These are phyloP conservation scores for Ascochyta fabae DNA, from an alignment of 2,329 filamentous ascomycete genomes.

Conservation along the genomic window DNA sequence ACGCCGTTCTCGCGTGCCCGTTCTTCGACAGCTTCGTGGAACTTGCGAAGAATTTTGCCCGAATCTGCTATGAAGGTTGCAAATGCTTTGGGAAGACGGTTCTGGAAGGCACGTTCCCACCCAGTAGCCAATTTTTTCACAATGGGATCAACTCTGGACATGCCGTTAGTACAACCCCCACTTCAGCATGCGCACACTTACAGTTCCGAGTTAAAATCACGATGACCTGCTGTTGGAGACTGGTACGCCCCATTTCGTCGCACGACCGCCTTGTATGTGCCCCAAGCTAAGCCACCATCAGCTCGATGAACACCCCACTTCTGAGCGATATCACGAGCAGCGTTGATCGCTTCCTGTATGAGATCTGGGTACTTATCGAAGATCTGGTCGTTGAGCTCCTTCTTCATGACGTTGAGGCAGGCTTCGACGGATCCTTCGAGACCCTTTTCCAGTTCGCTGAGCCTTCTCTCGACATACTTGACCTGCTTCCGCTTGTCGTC, in stretches of 20 bases:
- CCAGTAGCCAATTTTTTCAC: constrained; percentile 49
- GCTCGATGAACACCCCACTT: constrained; percentile 48
- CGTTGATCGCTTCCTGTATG: constrained; percentile 49
- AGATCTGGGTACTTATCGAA: constrained; percentile 54
- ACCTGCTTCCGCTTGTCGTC: constrained; percentile 50
- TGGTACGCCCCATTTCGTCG: constrained; percentile 58
- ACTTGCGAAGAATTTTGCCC: constrained; percentile 44
- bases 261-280: constrained; percentile 64
- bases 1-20: constrained; percentile 49
- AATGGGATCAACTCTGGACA: constrained; percentile 44
- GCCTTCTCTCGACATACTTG: constrained; percentile 47
- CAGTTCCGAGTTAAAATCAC: constrained; percentile 53
- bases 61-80: constrained; percentile 44
- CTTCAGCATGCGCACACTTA: background rate
- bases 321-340: constrained; percentile 42
- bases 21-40: constrained; percentile 53
- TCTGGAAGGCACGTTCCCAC: constrained; percentile 56
- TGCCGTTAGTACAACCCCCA: background rate
- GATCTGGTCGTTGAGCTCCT: constrained; percentile 54
- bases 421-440: constrained; percentile 52
- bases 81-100: constrained; percentile 52
- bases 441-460: constrained; percentile 50
- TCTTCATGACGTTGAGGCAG: constrained; percentile 50
- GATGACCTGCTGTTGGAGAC: constrained; percentile 44
- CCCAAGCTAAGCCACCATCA: constrained; percentile 57